phyloP scores from a whole-genome alignment of 192 early-diverging fungal genomes.

The Coemansia sp. region DNA sequence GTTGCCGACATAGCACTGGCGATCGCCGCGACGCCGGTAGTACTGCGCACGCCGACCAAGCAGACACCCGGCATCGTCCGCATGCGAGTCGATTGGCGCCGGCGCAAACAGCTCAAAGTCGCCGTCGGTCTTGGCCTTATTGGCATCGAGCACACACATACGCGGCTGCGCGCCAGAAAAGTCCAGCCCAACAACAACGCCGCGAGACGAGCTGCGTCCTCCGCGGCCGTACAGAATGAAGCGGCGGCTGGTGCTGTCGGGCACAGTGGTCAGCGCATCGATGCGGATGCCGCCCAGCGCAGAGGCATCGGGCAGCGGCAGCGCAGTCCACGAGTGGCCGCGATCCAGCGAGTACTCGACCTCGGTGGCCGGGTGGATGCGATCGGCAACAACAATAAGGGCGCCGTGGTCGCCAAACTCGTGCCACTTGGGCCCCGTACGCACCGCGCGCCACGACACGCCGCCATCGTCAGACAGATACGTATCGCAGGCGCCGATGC shows the following conservation, averaged over 20 bases:
- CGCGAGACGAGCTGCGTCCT: slow-evolving; percentile 15
- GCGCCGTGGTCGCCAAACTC: slow-evolving; percentile 94
- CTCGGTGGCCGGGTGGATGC: slow-evolving; percentile 62
- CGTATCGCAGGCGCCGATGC: slow-evolving; percentile 72
- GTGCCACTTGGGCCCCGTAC: slow-evolving; percentile 84
- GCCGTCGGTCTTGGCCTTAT: slow-evolving; percentile 30
- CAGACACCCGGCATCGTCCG: slow-evolving; percentile 57
- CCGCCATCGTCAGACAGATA: slow-evolving; percentile 91
- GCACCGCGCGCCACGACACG: slow-evolving; percentile 75
- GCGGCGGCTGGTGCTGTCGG: slow-evolving; percentile 69
- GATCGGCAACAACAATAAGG: slow-evolving; percentile 82
- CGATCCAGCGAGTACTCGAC: slow-evolving; percentile 77
- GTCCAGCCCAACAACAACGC: slow-evolving; percentile 45
- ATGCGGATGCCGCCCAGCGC: slow-evolving; percentile 66
- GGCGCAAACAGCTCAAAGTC: slow-evolving; percentile 75
- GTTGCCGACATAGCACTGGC: slow-evolving; percentile 74
- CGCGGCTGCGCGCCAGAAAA: slow-evolving; percentile 53
- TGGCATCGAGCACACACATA: slow-evolving; percentile 51
- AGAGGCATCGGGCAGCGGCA: slow-evolving; percentile 63
- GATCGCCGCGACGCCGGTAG: slow-evolving; percentile 66
- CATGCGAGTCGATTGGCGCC: slow-evolving; percentile 35
- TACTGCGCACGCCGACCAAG: slow-evolving; percentile 71
- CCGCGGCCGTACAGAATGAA: slow-evolving; percentile 76
- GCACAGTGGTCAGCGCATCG: slow-evolving; percentile 68
- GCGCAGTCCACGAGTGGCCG: slow-evolving; percentile 65